Conservation (phyloP, 164 flowering plant genomes). For the Hamamelis virginiana region DNA sequence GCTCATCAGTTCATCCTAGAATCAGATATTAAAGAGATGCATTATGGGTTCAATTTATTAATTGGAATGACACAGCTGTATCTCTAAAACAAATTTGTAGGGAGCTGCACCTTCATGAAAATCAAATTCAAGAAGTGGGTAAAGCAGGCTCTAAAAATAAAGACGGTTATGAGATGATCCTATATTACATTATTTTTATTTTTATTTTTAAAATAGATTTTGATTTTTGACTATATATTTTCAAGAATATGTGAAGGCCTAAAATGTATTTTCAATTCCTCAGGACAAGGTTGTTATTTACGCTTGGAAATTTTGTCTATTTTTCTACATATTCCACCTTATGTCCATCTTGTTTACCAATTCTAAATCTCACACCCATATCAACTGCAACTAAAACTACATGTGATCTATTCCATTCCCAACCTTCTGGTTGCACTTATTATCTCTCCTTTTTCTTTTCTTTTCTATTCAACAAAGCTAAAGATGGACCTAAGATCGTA, state of each 20-base stretch:
- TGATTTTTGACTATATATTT: too few relatives aligned
- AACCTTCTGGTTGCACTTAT: background rate
- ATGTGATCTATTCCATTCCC: background rate
- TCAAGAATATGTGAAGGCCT: too few relatives aligned
- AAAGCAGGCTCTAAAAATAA: background rate
- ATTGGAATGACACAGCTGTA: background rate
- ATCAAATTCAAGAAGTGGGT: background rate
- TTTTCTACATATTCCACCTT: too few relatives aligned
- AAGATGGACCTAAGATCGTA: background rate
- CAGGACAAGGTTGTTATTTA: too few relatives aligned
- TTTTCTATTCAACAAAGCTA: background rate
- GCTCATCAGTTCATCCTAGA: slow-evolving; percentile 97
- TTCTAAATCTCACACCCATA: too few relatives aligned
- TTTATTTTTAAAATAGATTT: too few relatives aligned
- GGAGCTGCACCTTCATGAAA: background rate
- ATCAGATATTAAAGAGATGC: background rate
- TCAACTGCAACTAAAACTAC: too few relatives aligned
- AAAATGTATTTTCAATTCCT: too few relatives aligned
- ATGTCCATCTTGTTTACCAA: too few relatives aligned
- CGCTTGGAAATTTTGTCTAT: too few relatives aligned
- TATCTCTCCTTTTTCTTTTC: background rate
- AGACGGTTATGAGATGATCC: too few relatives aligned
- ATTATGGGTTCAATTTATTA: background rate
- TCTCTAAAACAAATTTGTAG: background rate
- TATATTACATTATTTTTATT: too few relatives aligned